These are phyloP conservation scores for Clonostachys sp. DNA, from an alignment of 2,329 filamentous ascomycete species.

Conservation along the genomic window DNA sequence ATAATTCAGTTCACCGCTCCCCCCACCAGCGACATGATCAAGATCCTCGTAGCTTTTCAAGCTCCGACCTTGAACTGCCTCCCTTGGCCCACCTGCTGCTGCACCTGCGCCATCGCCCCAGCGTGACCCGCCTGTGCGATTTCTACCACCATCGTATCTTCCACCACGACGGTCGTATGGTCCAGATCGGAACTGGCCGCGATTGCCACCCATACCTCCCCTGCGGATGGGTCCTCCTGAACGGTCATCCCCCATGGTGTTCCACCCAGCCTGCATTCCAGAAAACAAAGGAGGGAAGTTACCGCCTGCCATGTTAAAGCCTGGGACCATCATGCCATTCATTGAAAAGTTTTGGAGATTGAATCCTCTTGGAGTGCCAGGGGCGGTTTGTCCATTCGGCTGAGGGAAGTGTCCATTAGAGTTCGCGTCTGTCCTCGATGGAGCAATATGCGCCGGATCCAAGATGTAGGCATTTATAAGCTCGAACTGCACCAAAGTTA, in stretches of 20 bases:
- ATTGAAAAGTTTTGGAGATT: constrained; percentile 71
- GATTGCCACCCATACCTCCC: constrained; percentile 48
- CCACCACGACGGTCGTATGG: constrained; percentile 69
- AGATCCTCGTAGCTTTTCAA: constrained; percentile 97
- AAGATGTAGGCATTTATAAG: constrained; percentile 93
- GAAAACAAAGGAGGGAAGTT: constrained; percentile 52
- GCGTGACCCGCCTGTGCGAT: constrained; percentile 48
- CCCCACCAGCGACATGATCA: constrained; percentile 74
- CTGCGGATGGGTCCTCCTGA: constrained; percentile 68
- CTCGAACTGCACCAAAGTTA: constrained; percentile 54
- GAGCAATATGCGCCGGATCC: constrained; percentile 90
- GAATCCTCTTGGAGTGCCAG: constrained; percentile 88
- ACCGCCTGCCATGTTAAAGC: constrained; percentile 47
- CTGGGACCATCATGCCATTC: constrained; percentile 55
- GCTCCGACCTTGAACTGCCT: constrained; percentile 88
- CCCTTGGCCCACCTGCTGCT: constrained; percentile 75
- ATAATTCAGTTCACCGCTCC: constrained; percentile 86
- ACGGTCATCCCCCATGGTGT: constrained; percentile 48
- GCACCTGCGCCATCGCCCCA: constrained; percentile 75
- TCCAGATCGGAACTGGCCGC: constrained; percentile 58
- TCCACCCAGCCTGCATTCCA: constrained; percentile 38
- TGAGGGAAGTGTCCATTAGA: constrained; percentile 94
- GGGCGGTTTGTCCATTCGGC: constrained; percentile 66
- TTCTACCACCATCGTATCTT: constrained; percentile 44
- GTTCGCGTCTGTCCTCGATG: constrained; percentile 88